Percentiles rank a stretch among this genome's conserved stretches.
Evolutionary conservation across 768 basidiomycete species (phyloP).

Genomic region (Lentinula detonsa): DNA sequence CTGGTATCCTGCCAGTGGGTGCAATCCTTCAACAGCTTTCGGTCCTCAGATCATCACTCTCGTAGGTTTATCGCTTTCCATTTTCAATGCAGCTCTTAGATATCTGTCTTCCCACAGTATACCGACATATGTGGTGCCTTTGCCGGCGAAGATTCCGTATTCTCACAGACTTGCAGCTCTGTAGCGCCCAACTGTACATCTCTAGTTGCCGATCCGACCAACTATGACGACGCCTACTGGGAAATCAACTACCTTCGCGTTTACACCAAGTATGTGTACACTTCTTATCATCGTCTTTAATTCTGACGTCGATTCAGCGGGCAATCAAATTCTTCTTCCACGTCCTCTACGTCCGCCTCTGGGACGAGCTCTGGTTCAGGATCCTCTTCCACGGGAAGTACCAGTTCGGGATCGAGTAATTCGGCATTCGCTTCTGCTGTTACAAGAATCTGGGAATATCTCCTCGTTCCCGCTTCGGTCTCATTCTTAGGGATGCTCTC

Average conservation of each 20-base stretch:
- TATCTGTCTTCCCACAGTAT: constrained; percentile 5
- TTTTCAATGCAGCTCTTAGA: neutral
- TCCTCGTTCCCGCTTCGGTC: neutral
- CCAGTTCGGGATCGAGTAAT: neutral
- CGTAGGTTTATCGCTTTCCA: constrained; percentile 15
- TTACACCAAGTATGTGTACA: constrained; percentile 10
- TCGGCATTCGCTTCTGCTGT: neutral
- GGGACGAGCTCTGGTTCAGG: neutral
- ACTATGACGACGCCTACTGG: constrained; percentile 32
- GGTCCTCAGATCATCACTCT: constrained; percentile 51
- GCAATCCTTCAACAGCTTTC: constrained; percentile 54
- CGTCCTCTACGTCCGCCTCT: neutral
- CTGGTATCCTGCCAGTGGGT: constrained; percentile 50
- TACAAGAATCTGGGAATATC: neutral
- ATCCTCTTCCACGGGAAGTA: neutral
- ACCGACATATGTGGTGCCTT: constrained; percentile 19
- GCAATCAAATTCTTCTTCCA: neutral
- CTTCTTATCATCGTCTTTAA: neutral
- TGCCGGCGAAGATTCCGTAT: constrained; percentile 1
- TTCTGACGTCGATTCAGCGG: neutral
- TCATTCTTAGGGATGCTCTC: neutral
- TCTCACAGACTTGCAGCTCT: constrained; percentile 15
- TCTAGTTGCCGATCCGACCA: constrained; percentile 19
- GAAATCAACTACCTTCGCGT: constrained; percentile 35
- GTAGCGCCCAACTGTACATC: constrained; percentile 26